These are phyloP conservation scores for Clavispora carvajalis DNA, from an alignment of 805 yeast genomes.

Conservation along the genomic window DNA sequence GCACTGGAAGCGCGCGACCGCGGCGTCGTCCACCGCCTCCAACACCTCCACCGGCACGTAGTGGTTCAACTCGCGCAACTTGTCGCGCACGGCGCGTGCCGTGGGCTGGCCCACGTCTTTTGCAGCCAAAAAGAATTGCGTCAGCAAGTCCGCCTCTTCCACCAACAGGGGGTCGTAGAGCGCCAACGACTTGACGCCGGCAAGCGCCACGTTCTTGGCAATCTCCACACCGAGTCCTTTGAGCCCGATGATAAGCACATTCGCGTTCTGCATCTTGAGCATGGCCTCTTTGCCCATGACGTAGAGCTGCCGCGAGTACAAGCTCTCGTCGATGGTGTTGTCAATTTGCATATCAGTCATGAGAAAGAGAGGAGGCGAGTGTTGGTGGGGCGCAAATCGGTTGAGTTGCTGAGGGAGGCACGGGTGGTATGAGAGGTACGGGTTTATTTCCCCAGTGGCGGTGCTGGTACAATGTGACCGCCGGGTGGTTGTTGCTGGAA, in stretches of 20 bases:
- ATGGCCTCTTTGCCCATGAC: slow-evolving; percentile 97
- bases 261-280: slow-evolving; percentile 92
- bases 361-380: slow-evolving; percentile 2
- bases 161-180: slow-evolving; percentile 77
- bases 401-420: not conserved
- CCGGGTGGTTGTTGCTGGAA: no score
- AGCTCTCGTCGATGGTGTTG: slow-evolving; percentile 74
- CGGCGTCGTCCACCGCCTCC: slow-evolving; percentile 47
- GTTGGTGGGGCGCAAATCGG: no score
- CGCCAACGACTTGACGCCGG: slow-evolving; percentile 91
- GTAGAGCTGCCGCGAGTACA: slow-evolving; percentile 94
- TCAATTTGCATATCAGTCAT: slow-evolving; percentile 37
- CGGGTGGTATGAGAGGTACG: not conserved
- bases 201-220: slow-evolving; percentile 93
- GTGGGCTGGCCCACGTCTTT: slow-evolving; percentile 73
- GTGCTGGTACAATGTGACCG: no score
- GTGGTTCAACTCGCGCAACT: slow-evolving; percentile 75
- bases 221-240: slow-evolving; percentile 94
- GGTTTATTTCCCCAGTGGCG: no score
- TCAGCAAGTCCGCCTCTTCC: slow-evolving; percentile 65
- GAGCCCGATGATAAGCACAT: slow-evolving; percentile 85
- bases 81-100: slow-evolving; percentile 63
- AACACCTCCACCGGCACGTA: slow-evolving; percentile 83
- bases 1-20: slow-evolving; percentile 62
- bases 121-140: slow-evolving; percentile 79